Conservation (phyloP, 495 filamentous ascomycete genomes). For the Hypoxylon trugodes region DNA sequence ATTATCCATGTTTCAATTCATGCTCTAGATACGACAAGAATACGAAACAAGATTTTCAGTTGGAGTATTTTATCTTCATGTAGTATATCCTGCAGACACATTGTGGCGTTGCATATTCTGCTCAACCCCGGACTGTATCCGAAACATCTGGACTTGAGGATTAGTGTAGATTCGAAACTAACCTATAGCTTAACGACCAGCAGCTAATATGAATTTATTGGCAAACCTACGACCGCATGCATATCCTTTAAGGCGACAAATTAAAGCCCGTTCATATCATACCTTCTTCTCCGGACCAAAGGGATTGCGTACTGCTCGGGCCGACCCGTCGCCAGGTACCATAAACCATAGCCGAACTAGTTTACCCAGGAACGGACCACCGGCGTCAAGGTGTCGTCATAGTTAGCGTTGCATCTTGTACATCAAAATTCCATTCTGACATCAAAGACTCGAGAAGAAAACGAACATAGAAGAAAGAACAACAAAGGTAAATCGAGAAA, state of each 20-base stretch:
- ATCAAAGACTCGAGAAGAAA: background rate
- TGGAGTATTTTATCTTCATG: background rate
- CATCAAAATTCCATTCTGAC: background rate
- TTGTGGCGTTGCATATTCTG: no score
- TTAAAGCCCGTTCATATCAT: conserved; percentile 6
- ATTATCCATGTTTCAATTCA: background rate
- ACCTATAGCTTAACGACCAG: background rate
- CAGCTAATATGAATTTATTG: background rate
- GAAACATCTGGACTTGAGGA: background rate
- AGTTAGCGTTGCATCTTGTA: conserved; percentile 3
- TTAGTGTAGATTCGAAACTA: background rate
- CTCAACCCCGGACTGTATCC: background rate
- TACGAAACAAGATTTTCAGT: background rate
- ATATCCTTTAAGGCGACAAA: background rate
- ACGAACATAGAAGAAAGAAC: background rate
- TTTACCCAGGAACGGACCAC: conserved; percentile 29
- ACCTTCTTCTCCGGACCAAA: conserved; percentile 30
- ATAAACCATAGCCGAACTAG: conserved; percentile 28
- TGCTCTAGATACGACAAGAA: background rate
- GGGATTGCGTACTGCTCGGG: conserved; percentile 27
- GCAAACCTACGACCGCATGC: background rate
- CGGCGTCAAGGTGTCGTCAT: conserved; percentile 30
- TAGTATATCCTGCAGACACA: background rate
- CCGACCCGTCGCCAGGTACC: conserved; percentile 24
- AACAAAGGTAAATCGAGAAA: background rate